Percentiles rank a stretch among this genome's conserved stretches.
phyloP scores from a whole-genome alignment of 768 basidiomycete genomes.

The Leccinum rimulosum region DNA sequence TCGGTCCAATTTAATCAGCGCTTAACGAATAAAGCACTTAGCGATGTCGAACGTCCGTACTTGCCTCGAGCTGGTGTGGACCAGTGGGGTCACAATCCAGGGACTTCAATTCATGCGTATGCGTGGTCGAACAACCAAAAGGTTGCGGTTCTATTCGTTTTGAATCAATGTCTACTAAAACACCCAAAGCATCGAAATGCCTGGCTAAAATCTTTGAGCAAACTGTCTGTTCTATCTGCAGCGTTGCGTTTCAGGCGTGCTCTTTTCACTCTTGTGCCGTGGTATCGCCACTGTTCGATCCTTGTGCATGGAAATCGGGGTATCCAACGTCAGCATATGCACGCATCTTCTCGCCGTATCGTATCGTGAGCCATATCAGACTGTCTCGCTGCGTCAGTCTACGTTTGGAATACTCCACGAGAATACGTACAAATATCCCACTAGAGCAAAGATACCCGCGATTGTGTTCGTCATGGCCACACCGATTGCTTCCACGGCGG shows the following conservation, averaged over 20 bases:
- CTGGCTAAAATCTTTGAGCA: accelerated
- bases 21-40: background rate
- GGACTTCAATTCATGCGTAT: constrained; percentile 4
- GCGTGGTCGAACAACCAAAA: background rate
- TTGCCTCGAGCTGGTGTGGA: background rate
- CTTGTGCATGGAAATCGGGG: constrained; percentile 27
- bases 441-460: constrained; percentile 44
- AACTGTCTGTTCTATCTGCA: background rate
- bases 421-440: constrained; percentile 50
- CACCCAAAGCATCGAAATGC: background rate
- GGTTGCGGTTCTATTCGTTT: background rate
- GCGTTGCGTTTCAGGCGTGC: no score
- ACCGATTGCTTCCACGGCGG: constrained; percentile 52
- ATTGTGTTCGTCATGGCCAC: constrained; percentile 48
- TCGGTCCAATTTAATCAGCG: no score
- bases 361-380: constrained; percentile 51
- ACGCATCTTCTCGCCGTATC: constrained; percentile 55
- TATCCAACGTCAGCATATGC: constrained; percentile 57
- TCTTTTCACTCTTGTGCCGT: background rate
- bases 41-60: background rate
- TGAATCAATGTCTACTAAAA: background rate
- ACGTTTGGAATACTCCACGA: background rate
- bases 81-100: background rate
- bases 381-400: constrained; percentile 31
- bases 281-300: background rate